These are phyloP conservation scores for Hippophae tibetana DNA, from an alignment of 306 rosid genomes.

Conservation along the genomic window DNA sequence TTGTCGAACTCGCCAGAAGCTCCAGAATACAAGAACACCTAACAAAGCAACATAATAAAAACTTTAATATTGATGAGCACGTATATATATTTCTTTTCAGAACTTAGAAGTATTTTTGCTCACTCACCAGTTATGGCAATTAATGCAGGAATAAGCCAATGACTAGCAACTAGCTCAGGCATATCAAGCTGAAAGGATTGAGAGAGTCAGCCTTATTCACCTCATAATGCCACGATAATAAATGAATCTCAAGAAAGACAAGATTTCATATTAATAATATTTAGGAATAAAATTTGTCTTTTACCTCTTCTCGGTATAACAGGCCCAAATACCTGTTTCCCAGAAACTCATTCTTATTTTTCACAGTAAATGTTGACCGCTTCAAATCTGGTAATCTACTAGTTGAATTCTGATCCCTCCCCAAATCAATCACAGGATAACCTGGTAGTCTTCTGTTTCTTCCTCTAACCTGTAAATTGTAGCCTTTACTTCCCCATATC, in stretches of 20 bases:
- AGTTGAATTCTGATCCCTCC: conserved; percentile 53
- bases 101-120: conserved; percentile 9
- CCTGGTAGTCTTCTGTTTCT: conserved; percentile 86
- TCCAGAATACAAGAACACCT: conserved; percentile 54
- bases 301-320: conserved; percentile 79
- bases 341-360: conserved; percentile 28
- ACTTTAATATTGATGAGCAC: not conserved
- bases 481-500: conserved; percentile 87
- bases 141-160: conserved; percentile 71
- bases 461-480: conserved; percentile 63
- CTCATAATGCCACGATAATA: conserved; percentile 1
- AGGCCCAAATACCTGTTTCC: conserved; percentile 66
- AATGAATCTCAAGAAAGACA: not conserved
- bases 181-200: conserved; percentile 55
- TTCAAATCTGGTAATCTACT: conserved; percentile 19
- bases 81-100: not conserved
- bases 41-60: conserved; percentile 6
- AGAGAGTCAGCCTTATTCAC: conserved; percentile 20
- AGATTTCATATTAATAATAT: not conserved
- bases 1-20: conserved; percentile 87
- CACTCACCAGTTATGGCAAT: conserved; percentile 64
- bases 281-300: conserved; percentile 10
- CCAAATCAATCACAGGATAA: conserved; percentile 53
- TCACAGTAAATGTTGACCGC: conserved; percentile 18
- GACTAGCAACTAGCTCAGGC: conserved; percentile 54